These are phyloP conservation scores for Dissophora globulifera DNA, from an alignment of 192 early-diverging fungal genomes.

Conservation along the genomic window DNA sequence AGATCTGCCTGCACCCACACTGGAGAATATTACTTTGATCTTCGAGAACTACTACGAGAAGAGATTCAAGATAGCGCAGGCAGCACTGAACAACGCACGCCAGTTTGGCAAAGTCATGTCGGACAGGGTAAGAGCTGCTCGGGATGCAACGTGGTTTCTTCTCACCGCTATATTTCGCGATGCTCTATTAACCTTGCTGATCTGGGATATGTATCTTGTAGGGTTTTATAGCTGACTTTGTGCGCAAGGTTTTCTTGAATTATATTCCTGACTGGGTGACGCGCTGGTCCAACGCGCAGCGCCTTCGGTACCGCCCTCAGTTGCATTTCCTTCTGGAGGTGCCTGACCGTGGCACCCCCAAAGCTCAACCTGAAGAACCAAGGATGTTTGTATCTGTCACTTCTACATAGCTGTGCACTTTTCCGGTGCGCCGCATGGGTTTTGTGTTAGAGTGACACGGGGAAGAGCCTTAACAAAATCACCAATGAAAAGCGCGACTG, in stretches of 20 bases:
- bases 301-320: conserved; percentile 39
- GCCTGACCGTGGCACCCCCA: conserved; percentile 36
- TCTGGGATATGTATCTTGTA: no score
- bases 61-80: conserved; percentile 27
- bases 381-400: conserved; percentile 23
- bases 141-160: no score
- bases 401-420: background rate
- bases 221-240: conserved; percentile 24
- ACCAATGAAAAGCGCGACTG: no score
- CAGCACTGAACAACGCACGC: conserved; percentile 33
- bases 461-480: background rate
- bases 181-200: no score
- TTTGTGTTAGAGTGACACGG: no score
- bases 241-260: conserved; percentile 48
- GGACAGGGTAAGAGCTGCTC: conserved; percentile 29
- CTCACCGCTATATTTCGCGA: no score
- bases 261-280: conserved; percentile 47
- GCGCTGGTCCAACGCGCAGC: conserved; percentile 23
- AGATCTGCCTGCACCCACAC: conserved; percentile 19
- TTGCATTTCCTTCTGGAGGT: conserved; percentile 40
- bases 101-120: conserved; percentile 53
- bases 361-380: conserved; percentile 35
- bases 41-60: conserved; percentile 30
- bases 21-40: conserved; percentile 19
- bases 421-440: no score